Evolutionary conservation across 257 asterid genomes (phyloP).

Genomic region (Nicotiana benthamiana): DNA sequence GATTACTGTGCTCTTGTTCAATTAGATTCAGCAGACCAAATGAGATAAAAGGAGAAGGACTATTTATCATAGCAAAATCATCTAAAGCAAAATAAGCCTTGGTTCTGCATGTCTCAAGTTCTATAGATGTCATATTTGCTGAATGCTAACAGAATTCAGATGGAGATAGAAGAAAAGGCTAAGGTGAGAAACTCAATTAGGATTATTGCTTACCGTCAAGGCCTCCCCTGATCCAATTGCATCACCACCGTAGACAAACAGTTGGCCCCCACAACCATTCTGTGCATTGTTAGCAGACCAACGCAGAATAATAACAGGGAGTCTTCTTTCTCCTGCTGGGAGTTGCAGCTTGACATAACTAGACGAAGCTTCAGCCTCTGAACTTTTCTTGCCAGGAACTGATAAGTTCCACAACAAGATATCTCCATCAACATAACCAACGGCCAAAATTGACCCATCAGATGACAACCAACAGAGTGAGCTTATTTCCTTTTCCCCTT

Average conservation of each 20-base stretch:
- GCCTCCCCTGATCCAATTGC: conserved; percentile 94
- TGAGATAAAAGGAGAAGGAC: no score
- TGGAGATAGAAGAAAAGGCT: neutral
- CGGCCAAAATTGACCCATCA: conserved; percentile 88
- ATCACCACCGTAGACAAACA: conserved; percentile 91
- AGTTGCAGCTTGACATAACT: conserved; percentile 66
- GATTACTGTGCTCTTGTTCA: no score
- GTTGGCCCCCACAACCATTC: conserved; percentile 55
- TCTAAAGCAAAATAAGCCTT: neutral
- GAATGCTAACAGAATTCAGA: neutral
- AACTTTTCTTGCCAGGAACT: conserved; percentile 39
- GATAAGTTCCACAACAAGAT: conserved; percentile 79
- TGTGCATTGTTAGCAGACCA: conserved; percentile 60
- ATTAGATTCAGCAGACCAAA: no score
- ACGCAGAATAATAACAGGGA: conserved; percentile 88
- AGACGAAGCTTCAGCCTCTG: conserved; percentile 30
- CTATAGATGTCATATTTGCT: neutral
- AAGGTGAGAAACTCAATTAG: conserved; percentile 17
- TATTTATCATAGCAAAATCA: no score
- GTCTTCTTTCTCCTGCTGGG: conserved; percentile 68
- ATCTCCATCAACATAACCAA: conserved; percentile 97
- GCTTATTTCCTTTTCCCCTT: conserved; percentile 77
- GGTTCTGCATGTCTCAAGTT: neutral
- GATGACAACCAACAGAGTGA: conserved; percentile 93
- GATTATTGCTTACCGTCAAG: conserved; percentile 56